Percentiles rank a stretch among this genome's conserved stretches.
Conservation (phyloP, 257 asterid genomes). For the Gentiana straminea region DNA sequence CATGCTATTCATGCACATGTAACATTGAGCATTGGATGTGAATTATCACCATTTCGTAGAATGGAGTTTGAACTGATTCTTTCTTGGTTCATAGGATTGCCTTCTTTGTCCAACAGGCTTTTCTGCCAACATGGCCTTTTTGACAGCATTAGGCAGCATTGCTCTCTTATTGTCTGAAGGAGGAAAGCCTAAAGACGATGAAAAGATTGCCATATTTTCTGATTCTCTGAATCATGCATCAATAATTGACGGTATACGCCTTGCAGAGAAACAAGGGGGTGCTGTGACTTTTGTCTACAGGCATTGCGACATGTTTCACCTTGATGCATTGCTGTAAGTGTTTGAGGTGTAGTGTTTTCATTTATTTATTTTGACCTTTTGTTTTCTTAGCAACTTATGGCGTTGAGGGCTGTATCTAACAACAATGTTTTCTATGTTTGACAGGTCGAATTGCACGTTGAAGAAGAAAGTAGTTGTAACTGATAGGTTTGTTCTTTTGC, state of each 20-base stretch:
- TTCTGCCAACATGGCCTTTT: slow-evolving; percentile 98
- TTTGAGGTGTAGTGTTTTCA: background rate
- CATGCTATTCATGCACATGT: no score
- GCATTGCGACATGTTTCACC: slow-evolving; percentile 94
- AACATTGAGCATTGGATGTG: no score
- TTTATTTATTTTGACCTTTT: slow-evolving; percentile 5
- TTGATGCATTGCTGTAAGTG: slow-evolving; percentile 65
- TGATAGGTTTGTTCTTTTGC: slow-evolving; percentile 59
- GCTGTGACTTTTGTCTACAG: slow-evolving; percentile 54
- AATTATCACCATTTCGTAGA: background rate
- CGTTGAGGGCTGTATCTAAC: slow-evolving; percentile 8
- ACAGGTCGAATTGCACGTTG: slow-evolving; percentile 84
- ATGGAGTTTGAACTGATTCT: slow-evolving; percentile 26
- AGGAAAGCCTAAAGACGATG: slow-evolving; percentile 38
- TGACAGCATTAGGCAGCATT: slow-evolving; percentile 74
- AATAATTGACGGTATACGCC: slow-evolving; percentile 93
- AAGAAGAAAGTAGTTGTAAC: slow-evolving; percentile 87
- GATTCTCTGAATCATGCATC: slow-evolving; percentile 97
- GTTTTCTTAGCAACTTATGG: slow-evolving; percentile 5
- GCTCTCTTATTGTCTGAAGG: slow-evolving; percentile 49
- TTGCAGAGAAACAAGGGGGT: slow-evolving; percentile 78
- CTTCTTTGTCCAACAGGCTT: slow-evolving; percentile 99
- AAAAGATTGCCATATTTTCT: slow-evolving; percentile 77
- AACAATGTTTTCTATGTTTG: slow-evolving; percentile 14
- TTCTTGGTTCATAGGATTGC: slow-evolving; percentile 74